Conservation (phyloP, 768 basidiomycete species). For the Trametes cingulata region DNA sequence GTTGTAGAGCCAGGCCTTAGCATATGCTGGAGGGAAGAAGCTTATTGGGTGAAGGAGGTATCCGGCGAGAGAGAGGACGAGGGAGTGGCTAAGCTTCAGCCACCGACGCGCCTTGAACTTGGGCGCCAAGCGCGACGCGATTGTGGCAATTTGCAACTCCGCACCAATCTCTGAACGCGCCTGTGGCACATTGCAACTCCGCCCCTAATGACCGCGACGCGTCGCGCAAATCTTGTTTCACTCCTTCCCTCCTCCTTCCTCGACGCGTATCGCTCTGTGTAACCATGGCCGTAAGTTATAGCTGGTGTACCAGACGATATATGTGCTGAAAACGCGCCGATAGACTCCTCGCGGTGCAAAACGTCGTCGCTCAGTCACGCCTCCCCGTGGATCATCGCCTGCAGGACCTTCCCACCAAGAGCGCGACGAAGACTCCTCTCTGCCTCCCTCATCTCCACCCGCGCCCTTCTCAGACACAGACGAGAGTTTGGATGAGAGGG, state of each 20-base stretch:
- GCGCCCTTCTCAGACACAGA: constrained; percentile 51
- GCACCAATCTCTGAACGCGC: constrained; percentile 20
- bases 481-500: constrained; percentile 44
- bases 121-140: constrained; percentile 17
- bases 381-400: constrained; percentile 52
- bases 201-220: constrained; percentile 25
- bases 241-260: background rate
- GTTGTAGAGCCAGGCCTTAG: background rate
- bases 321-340: background rate
- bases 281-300: constrained; percentile 1
- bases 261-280: background rate
- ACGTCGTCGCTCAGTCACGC: constrained; percentile 55
- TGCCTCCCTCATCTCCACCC: constrained; percentile 58
- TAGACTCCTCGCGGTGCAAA: constrained; percentile 56
- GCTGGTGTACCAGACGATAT: background rate
- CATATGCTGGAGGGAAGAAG: background rate
- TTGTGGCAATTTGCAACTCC: constrained; percentile 26
- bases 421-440: constrained; percentile 67
- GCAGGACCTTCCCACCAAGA: constrained; percentile 47
- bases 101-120: constrained; percentile 10
- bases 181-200: constrained; percentile 25
- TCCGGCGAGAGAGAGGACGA: background rate
- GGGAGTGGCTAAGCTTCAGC: background rate
- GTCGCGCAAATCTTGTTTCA: constrained; percentile 17
- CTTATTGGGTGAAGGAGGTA: constrained; percentile 1